These are phyloP conservation scores for Fusarium nurragi DNA, from an alignment of 2,329 filamentous ascomycete genomes.

Conservation along the genomic window DNA sequence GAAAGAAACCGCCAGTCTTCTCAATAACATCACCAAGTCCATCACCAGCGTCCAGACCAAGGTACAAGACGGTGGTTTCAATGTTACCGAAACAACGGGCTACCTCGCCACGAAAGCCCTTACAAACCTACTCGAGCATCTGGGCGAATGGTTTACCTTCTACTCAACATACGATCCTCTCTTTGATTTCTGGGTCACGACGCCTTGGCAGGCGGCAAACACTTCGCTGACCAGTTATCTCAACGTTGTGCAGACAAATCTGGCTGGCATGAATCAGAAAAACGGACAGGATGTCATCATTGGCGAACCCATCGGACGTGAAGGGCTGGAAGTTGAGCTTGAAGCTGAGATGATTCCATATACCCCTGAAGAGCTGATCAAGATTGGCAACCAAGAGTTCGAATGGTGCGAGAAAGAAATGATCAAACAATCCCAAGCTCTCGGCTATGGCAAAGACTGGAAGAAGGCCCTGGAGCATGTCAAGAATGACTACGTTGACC, in stretches of 20 bases:
- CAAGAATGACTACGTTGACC: conserved; percentile 32
- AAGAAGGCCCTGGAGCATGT: conserved; percentile 26
- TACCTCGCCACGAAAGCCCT: conserved; percentile 25
- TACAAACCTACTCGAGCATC: background rate
- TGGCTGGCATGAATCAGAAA: conserved; percentile 20
- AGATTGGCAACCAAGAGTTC: conserved; percentile 31
- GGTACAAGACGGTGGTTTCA: conserved; percentile 11
- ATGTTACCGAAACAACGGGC: conserved; percentile 24
- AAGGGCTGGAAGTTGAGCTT: conserved; percentile 23
- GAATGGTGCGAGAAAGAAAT: conserved; percentile 33
- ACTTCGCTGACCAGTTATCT: background rate
- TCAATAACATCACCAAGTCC: conserved; percentile 26
- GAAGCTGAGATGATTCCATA: conserved; percentile 34
- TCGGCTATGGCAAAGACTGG: conserved; percentile 29
- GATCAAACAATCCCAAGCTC: conserved; percentile 24
- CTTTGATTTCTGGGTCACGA: conserved; percentile 33
- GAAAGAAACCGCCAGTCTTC: conserved; percentile 5
- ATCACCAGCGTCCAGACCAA: conserved; percentile 14
- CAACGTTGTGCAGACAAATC: conserved; percentile 6
- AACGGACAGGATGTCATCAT: conserved; percentile 15
- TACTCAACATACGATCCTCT: conserved; percentile 31
- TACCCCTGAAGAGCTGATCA: conserved; percentile 20
- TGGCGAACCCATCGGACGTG: conserved; percentile 22
- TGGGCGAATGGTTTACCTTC: conserved; percentile 25
- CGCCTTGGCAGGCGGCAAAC: conserved; percentile 24